These are phyloP conservation scores for Isochrysis galbana DNA, from an alignment of 78 protist species.

Conservation along the genomic window DNA sequence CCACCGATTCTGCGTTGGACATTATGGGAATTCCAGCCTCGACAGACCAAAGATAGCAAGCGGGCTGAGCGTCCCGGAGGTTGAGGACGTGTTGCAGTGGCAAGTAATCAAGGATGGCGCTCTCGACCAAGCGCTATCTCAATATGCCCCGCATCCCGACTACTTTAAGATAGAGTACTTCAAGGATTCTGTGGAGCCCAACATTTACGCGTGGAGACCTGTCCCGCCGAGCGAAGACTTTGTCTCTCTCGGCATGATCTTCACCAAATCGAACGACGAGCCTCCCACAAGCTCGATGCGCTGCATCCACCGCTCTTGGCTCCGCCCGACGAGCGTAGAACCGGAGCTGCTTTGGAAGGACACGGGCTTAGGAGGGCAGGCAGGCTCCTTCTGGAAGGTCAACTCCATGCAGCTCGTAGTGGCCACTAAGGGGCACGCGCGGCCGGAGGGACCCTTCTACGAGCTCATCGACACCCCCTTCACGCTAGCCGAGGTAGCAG, in stretches of 20 bases:
- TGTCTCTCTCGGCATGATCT: slow-evolving; percentile 30
- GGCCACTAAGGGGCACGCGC: not conserved
- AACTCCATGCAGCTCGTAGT: not conserved
- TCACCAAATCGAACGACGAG: not conserved
- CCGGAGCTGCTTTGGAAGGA: not conserved
- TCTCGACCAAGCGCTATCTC: not conserved
- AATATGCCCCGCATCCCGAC: not conserved
- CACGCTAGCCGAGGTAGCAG: not conserved
- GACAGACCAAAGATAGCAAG: not conserved
- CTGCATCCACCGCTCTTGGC: slow-evolving; percentile 21
- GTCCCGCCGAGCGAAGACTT: slow-evolving; percentile 30
- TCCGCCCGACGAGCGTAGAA: not conserved
- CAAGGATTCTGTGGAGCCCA: not conserved
- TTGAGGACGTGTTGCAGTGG: not conserved
- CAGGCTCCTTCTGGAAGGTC: not conserved
- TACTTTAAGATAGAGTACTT: not conserved
- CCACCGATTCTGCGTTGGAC: not conserved
- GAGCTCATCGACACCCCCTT: not conserved
- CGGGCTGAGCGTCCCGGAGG: not conserved
- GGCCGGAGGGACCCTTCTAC: not conserved
- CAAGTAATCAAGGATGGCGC: not conserved
- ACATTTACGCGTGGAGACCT: slow-evolving; percentile 27
- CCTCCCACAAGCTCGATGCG: not conserved
- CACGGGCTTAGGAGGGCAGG: not conserved
- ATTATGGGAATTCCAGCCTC: not conserved